phyloP scores from a whole-genome alignment of 1,284 basidiomycete species.

The Somion occarium region DNA sequence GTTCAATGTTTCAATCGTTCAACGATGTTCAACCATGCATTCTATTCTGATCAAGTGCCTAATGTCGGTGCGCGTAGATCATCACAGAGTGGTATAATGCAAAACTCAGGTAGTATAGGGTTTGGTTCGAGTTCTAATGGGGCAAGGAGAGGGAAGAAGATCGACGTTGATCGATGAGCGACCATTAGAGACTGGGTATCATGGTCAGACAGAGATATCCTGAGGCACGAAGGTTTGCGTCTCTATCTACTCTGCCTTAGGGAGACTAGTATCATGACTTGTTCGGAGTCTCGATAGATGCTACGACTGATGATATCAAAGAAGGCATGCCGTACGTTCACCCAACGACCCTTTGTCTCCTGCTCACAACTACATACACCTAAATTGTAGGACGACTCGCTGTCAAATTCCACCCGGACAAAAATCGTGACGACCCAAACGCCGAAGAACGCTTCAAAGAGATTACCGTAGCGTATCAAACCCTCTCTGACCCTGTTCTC shows the following conservation, averaged over 20 bases:
- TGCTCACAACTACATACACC: not conserved
- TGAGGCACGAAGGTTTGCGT: too few species aligned
- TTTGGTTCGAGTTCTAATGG: constrained; percentile 20
- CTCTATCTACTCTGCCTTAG: too few species aligned
- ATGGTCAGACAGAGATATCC: too few species aligned
- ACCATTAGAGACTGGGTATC: constrained; percentile 87
- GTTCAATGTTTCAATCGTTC: constrained; percentile 71
- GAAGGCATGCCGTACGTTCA: constrained; percentile 82
- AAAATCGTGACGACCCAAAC: constrained; percentile 90
- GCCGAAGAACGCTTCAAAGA: constrained; percentile 90
- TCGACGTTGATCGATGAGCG: constrained; percentile 86
- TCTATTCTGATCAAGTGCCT: constrained; percentile 58
- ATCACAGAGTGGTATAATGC: not conserved
- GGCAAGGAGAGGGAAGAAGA: constrained; percentile 51
- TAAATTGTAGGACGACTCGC: constrained; percentile 72
- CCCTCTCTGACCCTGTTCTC: constrained; percentile 81
- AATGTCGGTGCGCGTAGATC: not conserved
- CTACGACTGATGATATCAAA: constrained; percentile 89
- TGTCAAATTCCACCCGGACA: constrained; percentile 89
- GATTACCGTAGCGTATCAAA: constrained; percentile 85
- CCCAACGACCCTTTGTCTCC: not conserved
- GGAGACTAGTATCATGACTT: too few species aligned
- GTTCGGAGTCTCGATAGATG: constrained; percentile 70
- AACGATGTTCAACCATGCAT: constrained; percentile 51
- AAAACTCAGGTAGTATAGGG: constrained; percentile 14